Conservation (phyloP, 192 early-diverging fungal species). For the Funneliformis geosporum region DNA sequence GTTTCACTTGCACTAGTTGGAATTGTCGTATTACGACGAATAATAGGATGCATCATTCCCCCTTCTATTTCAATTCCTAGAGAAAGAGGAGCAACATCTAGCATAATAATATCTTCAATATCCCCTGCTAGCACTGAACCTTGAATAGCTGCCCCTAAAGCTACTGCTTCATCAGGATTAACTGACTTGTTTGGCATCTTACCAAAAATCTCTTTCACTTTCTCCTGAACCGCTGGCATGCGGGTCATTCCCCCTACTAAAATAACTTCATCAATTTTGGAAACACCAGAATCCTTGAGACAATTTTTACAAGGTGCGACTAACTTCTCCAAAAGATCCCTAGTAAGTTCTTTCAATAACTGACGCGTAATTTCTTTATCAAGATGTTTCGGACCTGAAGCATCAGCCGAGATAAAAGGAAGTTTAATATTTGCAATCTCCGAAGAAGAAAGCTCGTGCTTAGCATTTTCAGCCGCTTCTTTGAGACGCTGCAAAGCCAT, state of each 20-base stretch:
- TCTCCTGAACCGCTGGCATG: constrained; percentile 92
- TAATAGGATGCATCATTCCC: constrained; percentile 92
- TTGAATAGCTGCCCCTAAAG: constrained; percentile 95
- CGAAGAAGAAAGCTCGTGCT: too few species aligned
- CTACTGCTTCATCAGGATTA: constrained; percentile 98
- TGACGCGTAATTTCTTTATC: too few species aligned
- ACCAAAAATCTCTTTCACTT: constrained; percentile 87
- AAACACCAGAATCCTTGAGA: too few species aligned
- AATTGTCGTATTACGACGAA: constrained; percentile 96
- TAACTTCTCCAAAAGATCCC: too few species aligned
- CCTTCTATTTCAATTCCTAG: constrained; percentile 96
- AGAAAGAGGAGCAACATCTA: constrained; percentile 95
- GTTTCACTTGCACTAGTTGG: constrained; percentile 97
- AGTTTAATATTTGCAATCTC: too few species aligned
- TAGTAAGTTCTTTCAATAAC: too few species aligned
- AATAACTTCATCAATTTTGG: constrained; percentile 94
- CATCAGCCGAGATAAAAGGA: too few species aligned
- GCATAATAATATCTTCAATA: constrained; percentile 86
- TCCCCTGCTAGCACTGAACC: constrained; percentile 93
- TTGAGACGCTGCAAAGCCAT: too few species aligned
- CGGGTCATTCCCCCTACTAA: constrained; percentile 97
- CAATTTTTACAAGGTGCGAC: too few species aligned
- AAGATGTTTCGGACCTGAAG: too few species aligned
- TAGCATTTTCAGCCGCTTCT: too few species aligned
- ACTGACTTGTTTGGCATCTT: constrained; percentile 89